Evolutionary conservation across 352 stramenopile genomes (phyloP), one percentile per base, ranked within the genome.

Genomic region (Globisporangium echinulatum): DNA sequence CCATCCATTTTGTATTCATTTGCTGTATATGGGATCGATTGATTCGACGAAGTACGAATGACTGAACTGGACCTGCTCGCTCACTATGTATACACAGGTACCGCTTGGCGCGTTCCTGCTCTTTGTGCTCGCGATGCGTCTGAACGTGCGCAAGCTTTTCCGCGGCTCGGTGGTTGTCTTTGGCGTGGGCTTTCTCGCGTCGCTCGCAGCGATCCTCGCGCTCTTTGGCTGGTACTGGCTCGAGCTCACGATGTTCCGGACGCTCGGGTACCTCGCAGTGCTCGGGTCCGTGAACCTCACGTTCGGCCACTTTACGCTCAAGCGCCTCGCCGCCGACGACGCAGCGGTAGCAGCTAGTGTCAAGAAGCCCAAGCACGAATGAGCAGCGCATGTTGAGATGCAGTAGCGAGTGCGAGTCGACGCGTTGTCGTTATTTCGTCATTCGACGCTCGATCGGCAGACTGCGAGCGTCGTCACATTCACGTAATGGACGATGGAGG

Each of bases 201-300:
- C 83, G 53, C 67, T 96, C 37, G 75, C 67, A 5, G 79, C 67
- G 14, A 92, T 90, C 59, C 71, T 96, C 8, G 72, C 62, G 62
- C 85, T 96, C 51, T 96, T 94, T 58, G 85, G 66, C 19, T 66
- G 79, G 50, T 96, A 95, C 79, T 96, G 88, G 88, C 74, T 94
- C 51, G 73, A 91, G 69, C 74, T 96, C 63, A 95, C 85, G 58
- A 96, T 96, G 85, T 92, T 87, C 77, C 74, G 75, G 56, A 92
- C 82, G 53, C 65, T 94, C 53, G 74, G 76, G 37, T 92, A 91
- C 68, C 66, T 94, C 46, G 75, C 67, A 14, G 72, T 88, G 42
- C 59, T 94, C 58, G 72, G 77, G 50, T 68, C 64, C 14, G 72
- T 77, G 39, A 82, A 75, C 61, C 56, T 94, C 25, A 75, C 63